phyloP scores from a whole-genome alignment of 1,284 basidiomycete species.

The Peniophora sp. region DNA sequence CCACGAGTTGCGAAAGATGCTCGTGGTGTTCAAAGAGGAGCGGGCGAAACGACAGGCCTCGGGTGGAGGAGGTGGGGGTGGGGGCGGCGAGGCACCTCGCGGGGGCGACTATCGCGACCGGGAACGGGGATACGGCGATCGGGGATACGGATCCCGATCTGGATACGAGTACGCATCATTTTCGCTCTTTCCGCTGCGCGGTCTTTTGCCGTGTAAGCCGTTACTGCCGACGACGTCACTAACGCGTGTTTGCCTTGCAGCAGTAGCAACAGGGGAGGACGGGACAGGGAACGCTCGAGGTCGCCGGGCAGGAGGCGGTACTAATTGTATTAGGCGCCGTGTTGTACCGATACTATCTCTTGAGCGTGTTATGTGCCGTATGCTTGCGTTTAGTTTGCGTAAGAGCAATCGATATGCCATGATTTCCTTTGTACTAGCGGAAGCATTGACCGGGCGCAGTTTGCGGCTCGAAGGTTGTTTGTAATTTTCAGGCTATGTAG shows the following conservation, averaged over 20 bases:
- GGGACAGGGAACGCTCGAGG: constrained; percentile 71
- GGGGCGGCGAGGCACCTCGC: constrained; percentile 20
- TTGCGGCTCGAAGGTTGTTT: not conserved
- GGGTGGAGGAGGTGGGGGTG: constrained; percentile 24
- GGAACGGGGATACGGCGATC: constrained; percentile 34
- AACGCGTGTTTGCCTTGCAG: constrained; percentile 9
- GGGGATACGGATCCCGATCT: constrained; percentile 52
- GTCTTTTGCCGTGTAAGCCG: not conserved
- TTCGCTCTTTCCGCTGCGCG: not conserved
- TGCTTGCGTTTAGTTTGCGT: no score
- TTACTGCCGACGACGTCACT: not conserved
- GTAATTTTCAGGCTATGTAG: not conserved
- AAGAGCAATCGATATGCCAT: no score
- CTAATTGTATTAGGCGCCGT: constrained; percentile 25
- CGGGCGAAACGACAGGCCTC: constrained; percentile 75
- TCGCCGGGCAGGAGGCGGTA: constrained; percentile 69
- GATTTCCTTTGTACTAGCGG: not conserved
- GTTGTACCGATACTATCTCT: constrained; percentile 24
- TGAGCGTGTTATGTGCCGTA: constrained; percentile 26
- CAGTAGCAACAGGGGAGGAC: constrained; percentile 38
- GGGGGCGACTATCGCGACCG: constrained; percentile 21
- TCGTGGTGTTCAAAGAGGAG: constrained; percentile 82
- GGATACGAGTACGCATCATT: constrained; percentile 64
- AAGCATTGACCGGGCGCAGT: not conserved
- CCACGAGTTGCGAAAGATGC: constrained; percentile 93